A percentile compares a stretch with the other conserved stretches of the same genome.
Evolutionary conservation across 2,329 filamentous ascomycete genomes (phyloP).

Genomic region (Trichoderma endophyticum): DNA sequence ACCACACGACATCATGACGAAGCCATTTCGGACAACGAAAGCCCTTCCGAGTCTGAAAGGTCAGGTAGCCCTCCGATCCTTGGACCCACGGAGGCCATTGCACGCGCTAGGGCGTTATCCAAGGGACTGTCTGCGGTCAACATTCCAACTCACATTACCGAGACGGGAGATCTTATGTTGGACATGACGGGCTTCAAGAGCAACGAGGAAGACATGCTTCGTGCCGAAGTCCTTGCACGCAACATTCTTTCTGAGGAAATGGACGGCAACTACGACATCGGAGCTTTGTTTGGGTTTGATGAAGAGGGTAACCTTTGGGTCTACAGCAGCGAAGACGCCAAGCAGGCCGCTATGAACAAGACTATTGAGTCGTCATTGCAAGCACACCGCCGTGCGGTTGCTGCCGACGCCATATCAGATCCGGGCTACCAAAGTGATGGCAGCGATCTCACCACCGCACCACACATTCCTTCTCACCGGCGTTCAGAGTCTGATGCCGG

Average conservation of each 20-base stretch:
- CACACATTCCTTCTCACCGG: conserved; percentile 49
- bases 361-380: conserved; percentile 52
- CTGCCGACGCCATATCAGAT: conserved; percentile 82
- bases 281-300: conserved; percentile 89
- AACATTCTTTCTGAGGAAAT: conserved; percentile 91
- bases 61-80: conserved; percentile 77
- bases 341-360: conserved; percentile 76
- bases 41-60: conserved; percentile 47
- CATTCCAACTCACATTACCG: conserved; percentile 89
- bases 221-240: conserved; percentile 88
- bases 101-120: conserved; percentile 79
- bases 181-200: conserved; percentile 98
- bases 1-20: conserved; percentile 42
- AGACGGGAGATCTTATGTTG: conserved; percentile 90
- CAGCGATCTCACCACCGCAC: conserved; percentile 55
- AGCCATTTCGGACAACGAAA: conserved; percentile 38
- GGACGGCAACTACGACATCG: conserved; percentile 94
- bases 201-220: conserved; percentile 85
- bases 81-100: conserved; percentile 70
- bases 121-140: conserved; percentile 85
- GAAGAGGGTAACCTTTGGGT: conserved; percentile 99
- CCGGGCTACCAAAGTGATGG: conserved; percentile 95
- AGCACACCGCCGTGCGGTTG: conserved; percentile 47
- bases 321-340: conserved; percentile 95
- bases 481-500: conserved; percentile 66